A percentile compares a stretch with the other conserved stretches of the same genome.
phyloP scores from a whole-genome alignment of 2,329 filamentous ascomycete species.

The Xylariales sp. region DNA sequence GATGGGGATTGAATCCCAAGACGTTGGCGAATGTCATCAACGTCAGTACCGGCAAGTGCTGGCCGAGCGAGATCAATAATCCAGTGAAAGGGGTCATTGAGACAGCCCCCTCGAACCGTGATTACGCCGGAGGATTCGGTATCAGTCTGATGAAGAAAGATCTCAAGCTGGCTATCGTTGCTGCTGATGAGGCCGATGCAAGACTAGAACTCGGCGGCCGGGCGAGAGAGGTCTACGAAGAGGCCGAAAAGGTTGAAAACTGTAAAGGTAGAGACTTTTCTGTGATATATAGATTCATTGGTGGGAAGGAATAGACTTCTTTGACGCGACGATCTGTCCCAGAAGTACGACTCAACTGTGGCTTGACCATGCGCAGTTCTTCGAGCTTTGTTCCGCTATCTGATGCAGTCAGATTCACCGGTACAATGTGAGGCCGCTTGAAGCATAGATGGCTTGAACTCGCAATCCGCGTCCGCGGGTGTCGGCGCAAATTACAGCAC shows the following conservation, averaged over 20 bases:
- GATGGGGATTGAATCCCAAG: conserved; percentile 54
- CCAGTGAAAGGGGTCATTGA: conserved; percentile 82
- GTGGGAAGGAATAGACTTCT: conserved; percentile 41
- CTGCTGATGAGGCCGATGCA: conserved; percentile 63
- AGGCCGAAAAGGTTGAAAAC: conserved; percentile 54
- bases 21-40: conserved; percentile 84
- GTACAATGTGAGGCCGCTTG: neutral
- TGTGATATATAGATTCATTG: conserved; percentile 71
- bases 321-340: too few species aligned
- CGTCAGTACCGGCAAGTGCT: conserved; percentile 88
- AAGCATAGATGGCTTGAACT: neutral
- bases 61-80: conserved; percentile 95
- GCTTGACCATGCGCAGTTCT: neutral
- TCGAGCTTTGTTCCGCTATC: neutral
- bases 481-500: neutral
- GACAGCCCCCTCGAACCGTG: conserved; percentile 67
- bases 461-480: neutral
- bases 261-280: conserved; percentile 74
- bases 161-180: conserved; percentile 65
- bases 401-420: neutral
- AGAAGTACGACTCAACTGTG: neutral
- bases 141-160: conserved; percentile 79
- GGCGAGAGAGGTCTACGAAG: conserved; percentile 64
- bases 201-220: conserved; percentile 59
- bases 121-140: conserved; percentile 74